phyloP scores from a whole-genome alignment of 2,329 filamentous ascomycete species.

The Aspergillus sp. region DNA sequence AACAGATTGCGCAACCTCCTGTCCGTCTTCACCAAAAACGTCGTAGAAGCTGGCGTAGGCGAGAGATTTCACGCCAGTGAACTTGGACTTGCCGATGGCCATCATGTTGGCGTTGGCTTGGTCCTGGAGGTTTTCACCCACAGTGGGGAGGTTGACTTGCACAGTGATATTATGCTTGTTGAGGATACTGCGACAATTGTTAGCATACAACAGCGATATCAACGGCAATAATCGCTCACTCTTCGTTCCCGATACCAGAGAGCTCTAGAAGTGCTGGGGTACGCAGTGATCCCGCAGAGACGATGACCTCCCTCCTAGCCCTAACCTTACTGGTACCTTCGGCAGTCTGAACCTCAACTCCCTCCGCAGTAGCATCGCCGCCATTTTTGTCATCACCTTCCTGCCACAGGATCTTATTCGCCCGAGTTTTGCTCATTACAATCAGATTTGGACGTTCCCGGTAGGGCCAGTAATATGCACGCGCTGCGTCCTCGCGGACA shows the following conservation, averaged over 20 bases:
- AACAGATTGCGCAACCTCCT: constrained; percentile 11
- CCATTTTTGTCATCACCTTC: constrained; percentile 1
- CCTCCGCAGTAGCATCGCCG: constrained; percentile 17
- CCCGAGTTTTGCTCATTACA: constrained; percentile 37
- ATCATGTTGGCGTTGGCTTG: constrained; percentile 24
- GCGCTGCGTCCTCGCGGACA: constrained; percentile 41
- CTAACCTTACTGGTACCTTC: constrained; percentile 16
- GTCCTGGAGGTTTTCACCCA: constrained; percentile 45
- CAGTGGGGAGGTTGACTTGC: constrained; percentile 28
- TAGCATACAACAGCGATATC: not conserved
- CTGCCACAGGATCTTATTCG: constrained; percentile 35
- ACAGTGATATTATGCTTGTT: constrained; percentile 15
- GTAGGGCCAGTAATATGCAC: constrained; percentile 42
- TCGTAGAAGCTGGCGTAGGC: constrained; percentile 14
- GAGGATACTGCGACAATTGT: constrained; percentile 9
- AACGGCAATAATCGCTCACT: not conserved
- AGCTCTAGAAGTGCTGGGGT: constrained; percentile 53
- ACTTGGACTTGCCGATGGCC: constrained; percentile 9
- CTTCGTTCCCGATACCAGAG: constrained; percentile 48
- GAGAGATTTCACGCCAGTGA: constrained; percentile 15
- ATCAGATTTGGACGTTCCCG: constrained; percentile 37
- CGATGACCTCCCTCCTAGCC: constrained; percentile 47
- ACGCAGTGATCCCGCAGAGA: constrained; percentile 51
- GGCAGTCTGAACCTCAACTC: constrained; percentile 20
- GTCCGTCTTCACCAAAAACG: constrained; percentile 15